Percentiles rank a stretch among this genome's conserved stretches.
Evolutionary conservation across 1,284 basidiomycete genomes (phyloP).

Genomic region (Trichosporon sp.): DNA sequence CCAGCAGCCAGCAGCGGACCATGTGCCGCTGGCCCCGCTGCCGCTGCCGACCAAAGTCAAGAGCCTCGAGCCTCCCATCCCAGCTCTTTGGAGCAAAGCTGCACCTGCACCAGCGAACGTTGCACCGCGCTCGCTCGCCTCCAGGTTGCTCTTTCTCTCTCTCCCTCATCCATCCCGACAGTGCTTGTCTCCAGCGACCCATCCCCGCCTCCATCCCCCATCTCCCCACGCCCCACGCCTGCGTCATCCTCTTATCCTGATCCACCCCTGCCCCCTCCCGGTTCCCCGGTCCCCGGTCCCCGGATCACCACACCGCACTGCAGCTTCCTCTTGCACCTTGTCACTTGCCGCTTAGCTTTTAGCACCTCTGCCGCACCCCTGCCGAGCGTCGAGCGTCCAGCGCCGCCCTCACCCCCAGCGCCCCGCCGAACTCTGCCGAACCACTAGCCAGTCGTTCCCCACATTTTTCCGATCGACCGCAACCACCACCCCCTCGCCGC

Average conservation of each 20-base stretch:
- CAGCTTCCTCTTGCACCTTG: too few species aligned
- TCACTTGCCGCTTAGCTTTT: neutral
- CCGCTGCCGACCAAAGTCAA: neutral
- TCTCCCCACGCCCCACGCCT: neutral
- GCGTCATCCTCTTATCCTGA: neutral
- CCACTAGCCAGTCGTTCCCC: neutral
- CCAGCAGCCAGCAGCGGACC: neutral
- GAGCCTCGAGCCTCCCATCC: too few species aligned
- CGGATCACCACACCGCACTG: neutral
- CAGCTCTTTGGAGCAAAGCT: too few species aligned
- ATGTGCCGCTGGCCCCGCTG: neutral
- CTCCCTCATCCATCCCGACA: neutral
- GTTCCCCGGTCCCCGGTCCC: neutral
- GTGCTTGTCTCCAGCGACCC: neutral
- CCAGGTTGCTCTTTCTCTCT: neutral
- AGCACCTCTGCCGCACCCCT: neutral
- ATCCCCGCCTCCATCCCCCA: neutral
- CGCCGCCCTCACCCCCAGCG: neutral
- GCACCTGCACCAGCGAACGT: neutral
- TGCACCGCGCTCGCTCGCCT: neutral
- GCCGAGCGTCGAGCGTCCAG: neutral
- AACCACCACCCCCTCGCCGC: neutral
- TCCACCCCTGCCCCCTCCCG: neutral
- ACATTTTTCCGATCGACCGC: neutral
- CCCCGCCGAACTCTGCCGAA: slow-evolving; percentile 2